Conservation (phyloP, 345 rosid species). For the Orychophragmus violaceus region DNA sequence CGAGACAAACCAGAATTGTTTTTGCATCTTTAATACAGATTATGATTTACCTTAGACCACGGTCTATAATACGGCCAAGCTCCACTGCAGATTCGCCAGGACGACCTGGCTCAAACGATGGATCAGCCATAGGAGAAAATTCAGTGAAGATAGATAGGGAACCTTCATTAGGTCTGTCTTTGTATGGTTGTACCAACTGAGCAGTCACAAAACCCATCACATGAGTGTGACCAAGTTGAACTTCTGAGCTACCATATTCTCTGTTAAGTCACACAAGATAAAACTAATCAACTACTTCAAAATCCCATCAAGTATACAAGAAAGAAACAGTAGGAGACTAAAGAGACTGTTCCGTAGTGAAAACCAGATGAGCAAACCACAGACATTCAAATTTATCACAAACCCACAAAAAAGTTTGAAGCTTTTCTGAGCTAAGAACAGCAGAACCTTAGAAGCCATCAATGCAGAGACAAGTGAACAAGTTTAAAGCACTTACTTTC, state of each 20-base stretch:
- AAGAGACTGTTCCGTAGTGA: background rate
- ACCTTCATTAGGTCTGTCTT: slow-evolving; percentile 89
- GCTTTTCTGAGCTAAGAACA: background rate
- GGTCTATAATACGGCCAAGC: slow-evolving; percentile 80
- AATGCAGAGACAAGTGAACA: background rate
- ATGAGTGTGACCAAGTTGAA: slow-evolving; percentile 90
- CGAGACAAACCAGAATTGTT: background rate
- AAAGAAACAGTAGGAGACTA: background rate
- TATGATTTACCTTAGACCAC: slow-evolving; percentile 68
- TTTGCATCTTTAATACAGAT: background rate
- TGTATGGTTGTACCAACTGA: slow-evolving; percentile 81
- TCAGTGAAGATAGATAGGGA: slow-evolving; percentile 71
- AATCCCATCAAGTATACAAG: background rate
- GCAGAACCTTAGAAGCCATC: background rate
- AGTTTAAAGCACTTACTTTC: slow-evolving; percentile 47
- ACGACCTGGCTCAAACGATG: slow-evolving; percentile 90
- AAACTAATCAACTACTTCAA: background rate
- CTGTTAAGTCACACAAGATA: slow-evolving; percentile 30
- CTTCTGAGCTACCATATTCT: slow-evolving; percentile 92
- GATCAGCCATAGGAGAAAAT: slow-evolving; percentile 98
- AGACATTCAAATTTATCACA: background rate
- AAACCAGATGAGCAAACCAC: background rate
- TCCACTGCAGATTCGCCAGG: slow-evolving; percentile 87
- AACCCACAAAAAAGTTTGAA: background rate
- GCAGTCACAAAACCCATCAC: slow-evolving; percentile 82